Evolutionary conservation across 805 yeast genomes (phyloP), one percentile per base, ranked within the genome.

Genomic region (Isabelozyma rhagii): DNA sequence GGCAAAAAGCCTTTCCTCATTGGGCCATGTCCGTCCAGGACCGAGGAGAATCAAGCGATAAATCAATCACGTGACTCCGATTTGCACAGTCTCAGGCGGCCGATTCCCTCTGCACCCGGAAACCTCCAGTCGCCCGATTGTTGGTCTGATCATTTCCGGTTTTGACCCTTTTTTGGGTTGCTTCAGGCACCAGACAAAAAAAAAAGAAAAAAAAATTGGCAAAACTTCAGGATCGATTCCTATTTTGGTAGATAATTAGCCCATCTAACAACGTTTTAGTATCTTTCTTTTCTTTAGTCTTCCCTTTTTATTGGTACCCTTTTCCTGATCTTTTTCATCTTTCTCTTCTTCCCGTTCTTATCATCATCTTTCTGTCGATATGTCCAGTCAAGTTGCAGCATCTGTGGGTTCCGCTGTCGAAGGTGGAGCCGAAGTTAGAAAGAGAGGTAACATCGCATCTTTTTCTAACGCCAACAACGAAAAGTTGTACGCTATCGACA

Each of bases 401-500:
- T 48, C 51, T 6, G 41, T 25, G 18, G 41, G 41, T 11, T 28
- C 45, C 15, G 9, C 21, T 43, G 38, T 27, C n/a, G 43, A 31
- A 15, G 18, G 41, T 14, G 15, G 18, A 14, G 18, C 41, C 41
- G 18, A 39, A 8, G 43, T 41, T 17, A 28, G 14, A 27, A 68
- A 69, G 56, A 49, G 57, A 21, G 80, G 80, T n/a, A 77, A 77
- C 57, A 63, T 77, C 47, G 73, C 76, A 15, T 54, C 72, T 31
- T 72, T 77, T 51, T 15, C 56, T 14, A 53, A 54, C 28, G 56
- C 62, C 44, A 48, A 54, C 27, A 54, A 65, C 10, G 55, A 59
- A 39, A 67, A 68, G 42, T 61, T 77, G 47, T 70, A 74, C 43
- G 82, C 86, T 18, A 64, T 77, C 46, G 85, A 83, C 61, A 81